Evolutionary conservation across 2,329 filamentous ascomycete genomes (phyloP), one percentile per base, ranked within the genome.

Genomic region (Talaromyces sp.): DNA sequence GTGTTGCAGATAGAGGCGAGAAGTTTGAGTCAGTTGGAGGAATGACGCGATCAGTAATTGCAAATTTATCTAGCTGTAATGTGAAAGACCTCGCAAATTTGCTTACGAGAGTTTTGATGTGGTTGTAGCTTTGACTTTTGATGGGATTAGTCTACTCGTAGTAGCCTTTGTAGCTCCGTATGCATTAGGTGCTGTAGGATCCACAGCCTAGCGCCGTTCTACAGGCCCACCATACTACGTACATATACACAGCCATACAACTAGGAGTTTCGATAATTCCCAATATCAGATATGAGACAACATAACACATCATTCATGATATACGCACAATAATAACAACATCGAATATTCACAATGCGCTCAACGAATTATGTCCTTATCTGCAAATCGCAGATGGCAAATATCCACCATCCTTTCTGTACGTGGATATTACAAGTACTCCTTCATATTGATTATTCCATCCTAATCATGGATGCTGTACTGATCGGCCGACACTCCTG

Each of bases 231-330:
- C 47, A 11, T 27, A 19, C 31, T 33, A 31, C 49, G 11, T 10
- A n/a, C 35, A 27, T 13, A 35, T 13, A n/a, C 17, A 33, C 25
- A n/a, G 13, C 10, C 5, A 17, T 31, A 35, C 3, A 11, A 2
- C 17, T n/a, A 31, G 0, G 27, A 31, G 27, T 31, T 31, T 31
- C 27, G 27, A 31, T 31, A 7, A 31, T 54, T 35, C 19, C 13
- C 50, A 37, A 22, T 37, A 56, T 33, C 8, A 15, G 11, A 37
- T 33, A 56, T 56, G 10, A 43, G 39, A 60, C n/a, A 45, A 59
- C 25, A 60, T 60, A 37, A 41, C 35, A 61, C 43, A 61, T 37
- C 45, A 50, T 50, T 61, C 59, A 39, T 61, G 50, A 61, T 50
- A 10, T 61, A 50, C 58, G 31, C 43, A 31, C 27, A 39, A 56